A percentile compares a stretch with the other conserved stretches of the same genome.
phyloP scores from a whole-genome alignment of 148 eudicot genomes.

The Agrostemma githago region DNA sequence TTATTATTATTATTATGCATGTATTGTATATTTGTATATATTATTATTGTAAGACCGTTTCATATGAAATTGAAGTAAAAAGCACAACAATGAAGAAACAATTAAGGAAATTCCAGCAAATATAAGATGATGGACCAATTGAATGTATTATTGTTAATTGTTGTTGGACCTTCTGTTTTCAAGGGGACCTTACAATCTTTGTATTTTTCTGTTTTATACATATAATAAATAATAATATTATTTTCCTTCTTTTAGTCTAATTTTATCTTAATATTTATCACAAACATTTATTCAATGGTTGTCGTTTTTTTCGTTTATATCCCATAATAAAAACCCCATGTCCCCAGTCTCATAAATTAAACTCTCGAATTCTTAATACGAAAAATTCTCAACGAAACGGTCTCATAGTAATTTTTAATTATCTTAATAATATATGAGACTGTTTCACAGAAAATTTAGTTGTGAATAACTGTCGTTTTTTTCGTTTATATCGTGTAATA shows the following conservation, averaged over 20 bases:
- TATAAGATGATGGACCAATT: slow-evolving; percentile 15
- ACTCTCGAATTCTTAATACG: not conserved
- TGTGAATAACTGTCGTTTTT: too few species aligned
- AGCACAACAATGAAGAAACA: slow-evolving; percentile 6
- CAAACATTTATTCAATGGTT: slow-evolving; percentile 10
- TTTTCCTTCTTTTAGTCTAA: slow-evolving; percentile 6
- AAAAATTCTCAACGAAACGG: too few species aligned
- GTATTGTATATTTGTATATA: too few species aligned
- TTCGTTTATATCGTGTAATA: too few species aligned
- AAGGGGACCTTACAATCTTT: slow-evolving; percentile 27
- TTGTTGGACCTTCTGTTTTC: slow-evolving; percentile 19
- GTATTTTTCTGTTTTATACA: slow-evolving; percentile 27
- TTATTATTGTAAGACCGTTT: too few species aligned
- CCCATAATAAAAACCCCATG: not conserved
- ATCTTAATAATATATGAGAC: too few species aligned
- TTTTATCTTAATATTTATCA: slow-evolving; percentile 15
- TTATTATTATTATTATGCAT: too few species aligned
- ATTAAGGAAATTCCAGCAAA: slow-evolving; percentile 12
- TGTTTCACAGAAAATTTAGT: too few species aligned
- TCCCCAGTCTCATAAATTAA: too few species aligned
- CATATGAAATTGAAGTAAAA: slow-evolving; percentile 12
- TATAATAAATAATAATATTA: too few species aligned
- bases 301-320: not conserved
- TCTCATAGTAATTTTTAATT: too few species aligned
- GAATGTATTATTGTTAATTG: slow-evolving; percentile 17